phyloP scores from a whole-genome alignment of 805 yeast species.

The Starmera caribaea region DNA sequence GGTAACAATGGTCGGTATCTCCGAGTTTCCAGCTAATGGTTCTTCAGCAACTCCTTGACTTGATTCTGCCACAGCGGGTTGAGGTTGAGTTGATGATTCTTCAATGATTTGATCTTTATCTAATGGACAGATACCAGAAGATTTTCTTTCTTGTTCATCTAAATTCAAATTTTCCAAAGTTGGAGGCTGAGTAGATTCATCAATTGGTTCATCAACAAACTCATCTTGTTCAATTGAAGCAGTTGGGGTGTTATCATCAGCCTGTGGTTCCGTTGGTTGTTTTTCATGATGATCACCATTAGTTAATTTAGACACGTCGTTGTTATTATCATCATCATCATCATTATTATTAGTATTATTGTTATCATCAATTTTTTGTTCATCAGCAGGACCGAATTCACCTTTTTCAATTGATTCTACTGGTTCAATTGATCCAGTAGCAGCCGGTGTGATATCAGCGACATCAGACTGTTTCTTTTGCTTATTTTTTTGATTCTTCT shows the following conservation, averaged over 20 bases:
- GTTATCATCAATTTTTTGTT: background rate
- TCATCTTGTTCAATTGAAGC: background rate
- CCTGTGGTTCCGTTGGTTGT: background rate
- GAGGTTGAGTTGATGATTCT: background rate
- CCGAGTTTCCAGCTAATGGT: conserved; percentile 1
- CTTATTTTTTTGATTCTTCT: too few species aligned
- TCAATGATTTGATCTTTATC: background rate
- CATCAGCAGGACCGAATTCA: background rate
- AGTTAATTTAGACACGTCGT: background rate
- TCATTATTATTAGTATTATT: background rate
- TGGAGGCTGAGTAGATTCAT: too few species aligned
- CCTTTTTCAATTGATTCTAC: too few species aligned
- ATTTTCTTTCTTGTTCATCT: too few species aligned
- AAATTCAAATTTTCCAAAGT: too few species aligned
- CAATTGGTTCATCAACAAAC: too few species aligned
- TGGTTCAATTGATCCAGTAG: too few species aligned
- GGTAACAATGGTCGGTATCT: conserved; percentile 11
- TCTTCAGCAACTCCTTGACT: background rate
- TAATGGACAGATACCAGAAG: background rate
- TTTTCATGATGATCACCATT: background rate
- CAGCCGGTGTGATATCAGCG: background rate
- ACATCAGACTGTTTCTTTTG: background rate
- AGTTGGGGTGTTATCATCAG: background rate
- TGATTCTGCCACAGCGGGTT: background rate
- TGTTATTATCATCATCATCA: background rate